Evolutionary conservation across 1,284 basidiomycete species (phyloP), one percentile per base, ranked within the genome.

Genomic region (Ganoderma multipileum): DNA sequence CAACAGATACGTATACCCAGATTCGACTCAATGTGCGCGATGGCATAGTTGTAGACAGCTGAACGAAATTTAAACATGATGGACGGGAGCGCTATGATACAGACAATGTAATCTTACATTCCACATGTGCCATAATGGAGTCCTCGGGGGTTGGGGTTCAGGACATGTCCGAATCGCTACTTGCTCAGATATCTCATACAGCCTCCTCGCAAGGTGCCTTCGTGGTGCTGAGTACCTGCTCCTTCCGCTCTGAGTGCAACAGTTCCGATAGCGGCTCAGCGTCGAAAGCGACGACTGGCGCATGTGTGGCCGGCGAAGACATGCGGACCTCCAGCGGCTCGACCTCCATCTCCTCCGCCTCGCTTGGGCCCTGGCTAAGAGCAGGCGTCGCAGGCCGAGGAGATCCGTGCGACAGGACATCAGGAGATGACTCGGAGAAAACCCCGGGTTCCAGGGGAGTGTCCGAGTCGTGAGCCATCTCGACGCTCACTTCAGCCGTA

Each of bases 331-430:
- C 69, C 58, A 68, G 30, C 14, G 66, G 64, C 66, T 73, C 72
- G 63, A 73, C 68, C 54, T 73, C 72, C 66, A 67, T 73, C 65
- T 70, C 71, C 52, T 66, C 69, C 28, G 54, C n/a, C 62, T 72
- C 66, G 64, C 59, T 61, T 3, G n/a, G 61, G 38, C 65, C 68
- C 30, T 67, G 66, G 42, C 59, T 66, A 20, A 73, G 62, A 26
- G 66, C 44, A 12, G 72, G 72, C 30, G 72, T 71, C 38, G 66
- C 38, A 38, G 72, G 41, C 3, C 68, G 66, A n/a, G 47, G 58
- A 1, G 52, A 38, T 9, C n/a, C 36, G 50, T 47, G 54, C 2
- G 62, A 38, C 20, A n/a, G 59, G 39, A 16, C 12, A 18, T 44
- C 26, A 11, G 11, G 28, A 2, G 33, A 50, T 33, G 16, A 42